These are phyloP conservation scores for Porodaedalea pini DNA, from an alignment of 1,284 basidiomycete genomes.

Conservation along the genomic window DNA sequence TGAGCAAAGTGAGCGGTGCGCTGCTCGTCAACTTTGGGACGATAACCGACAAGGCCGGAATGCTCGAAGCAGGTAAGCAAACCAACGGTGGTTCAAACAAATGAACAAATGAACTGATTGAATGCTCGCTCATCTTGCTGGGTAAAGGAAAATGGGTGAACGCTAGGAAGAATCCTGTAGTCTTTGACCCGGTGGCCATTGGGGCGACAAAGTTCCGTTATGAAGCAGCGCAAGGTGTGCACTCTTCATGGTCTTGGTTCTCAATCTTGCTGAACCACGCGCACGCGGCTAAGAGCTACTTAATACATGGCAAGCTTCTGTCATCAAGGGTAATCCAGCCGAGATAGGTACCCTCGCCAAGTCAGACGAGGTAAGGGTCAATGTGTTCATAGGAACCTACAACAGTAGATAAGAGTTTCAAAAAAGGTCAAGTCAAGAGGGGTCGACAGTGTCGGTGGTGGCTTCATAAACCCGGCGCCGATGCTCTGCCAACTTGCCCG, in stretches of 20 bases:
- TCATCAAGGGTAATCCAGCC: slow-evolving; percentile 95
- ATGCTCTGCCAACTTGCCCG: slow-evolving; percentile 73
- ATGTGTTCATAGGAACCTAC: not conserved
- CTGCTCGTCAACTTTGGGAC: slow-evolving; percentile 93
- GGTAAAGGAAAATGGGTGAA: slow-evolving; percentile 62
- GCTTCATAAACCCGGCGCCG: slow-evolving; percentile 70
- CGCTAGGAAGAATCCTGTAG: slow-evolving; percentile 68
- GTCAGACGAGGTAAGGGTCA: slow-evolving; percentile 58
- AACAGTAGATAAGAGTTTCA: slow-evolving; percentile 6
- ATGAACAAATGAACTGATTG: too few species aligned
- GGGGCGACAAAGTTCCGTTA: slow-evolving; percentile 80
- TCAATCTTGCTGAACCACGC: slow-evolving; percentile 2
- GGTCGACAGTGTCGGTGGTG: slow-evolving; percentile 80
- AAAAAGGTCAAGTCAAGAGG: slow-evolving; percentile 73
- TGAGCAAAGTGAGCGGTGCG: slow-evolving; percentile 64
- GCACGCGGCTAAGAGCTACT: slow-evolving; percentile 54
- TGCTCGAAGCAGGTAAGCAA: slow-evolving; percentile 71
- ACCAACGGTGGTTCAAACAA: not conserved
- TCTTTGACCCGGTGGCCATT: slow-evolving; percentile 94
- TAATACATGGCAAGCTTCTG: slow-evolving; percentile 82
- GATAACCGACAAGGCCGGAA: slow-evolving; percentile 69
- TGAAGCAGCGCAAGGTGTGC: slow-evolving; percentile 48
- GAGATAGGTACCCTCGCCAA: slow-evolving; percentile 81
- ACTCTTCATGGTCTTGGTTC: not conserved
- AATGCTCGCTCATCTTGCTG: too few species aligned